Conservation (phyloP, 2,329 filamentous ascomycete genomes). For the Dactylonectria estremocensis region DNA sequence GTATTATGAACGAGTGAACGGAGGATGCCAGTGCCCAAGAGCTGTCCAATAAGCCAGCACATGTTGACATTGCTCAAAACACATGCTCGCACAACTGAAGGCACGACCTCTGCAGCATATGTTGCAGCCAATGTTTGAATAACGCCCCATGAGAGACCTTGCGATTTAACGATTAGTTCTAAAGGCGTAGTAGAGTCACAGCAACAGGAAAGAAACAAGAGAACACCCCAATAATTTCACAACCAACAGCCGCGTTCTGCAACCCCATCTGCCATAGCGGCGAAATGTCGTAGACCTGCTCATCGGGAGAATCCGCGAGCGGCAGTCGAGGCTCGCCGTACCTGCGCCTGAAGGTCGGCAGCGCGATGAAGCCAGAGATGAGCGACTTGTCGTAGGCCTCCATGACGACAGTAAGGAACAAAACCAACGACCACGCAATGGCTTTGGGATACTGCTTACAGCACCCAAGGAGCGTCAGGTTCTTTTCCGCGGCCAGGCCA, state of each 20-base stretch:
- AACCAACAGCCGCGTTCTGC: conserved; percentile 59
- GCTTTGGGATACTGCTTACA: neutral
- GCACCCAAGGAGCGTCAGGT: conserved; percentile 7
- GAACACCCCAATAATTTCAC: conserved; percentile 60
- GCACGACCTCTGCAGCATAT: conserved; percentile 58
- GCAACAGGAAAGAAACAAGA: neutral
- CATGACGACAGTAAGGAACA: neutral
- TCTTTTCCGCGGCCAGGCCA: conserved; percentile 2
- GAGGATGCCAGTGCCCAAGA: conserved; percentile 55
- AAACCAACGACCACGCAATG: neutral
- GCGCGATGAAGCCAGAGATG: conserved; percentile 46
- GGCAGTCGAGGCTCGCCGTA: conserved; percentile 42
- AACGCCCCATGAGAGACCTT: conserved; percentile 52
- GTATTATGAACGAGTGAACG: conserved; percentile 49
- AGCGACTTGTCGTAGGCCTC: conserved; percentile 33
- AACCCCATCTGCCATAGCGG: conserved; percentile 64
- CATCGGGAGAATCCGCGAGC: conserved; percentile 12
- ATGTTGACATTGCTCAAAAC: conserved; percentile 59
- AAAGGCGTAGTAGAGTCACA: neutral
- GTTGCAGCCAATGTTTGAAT: conserved; percentile 57
- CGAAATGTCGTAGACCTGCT: conserved; percentile 54
- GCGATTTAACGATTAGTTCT: neutral
- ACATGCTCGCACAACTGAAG: conserved; percentile 52
- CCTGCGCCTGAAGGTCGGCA: conserved; percentile 49
- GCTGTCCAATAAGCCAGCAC: conserved; percentile 60